Evolutionary conservation across 2,329 filamentous ascomycete genomes (phyloP).

Genomic region (Catunica adiposa): DNA sequence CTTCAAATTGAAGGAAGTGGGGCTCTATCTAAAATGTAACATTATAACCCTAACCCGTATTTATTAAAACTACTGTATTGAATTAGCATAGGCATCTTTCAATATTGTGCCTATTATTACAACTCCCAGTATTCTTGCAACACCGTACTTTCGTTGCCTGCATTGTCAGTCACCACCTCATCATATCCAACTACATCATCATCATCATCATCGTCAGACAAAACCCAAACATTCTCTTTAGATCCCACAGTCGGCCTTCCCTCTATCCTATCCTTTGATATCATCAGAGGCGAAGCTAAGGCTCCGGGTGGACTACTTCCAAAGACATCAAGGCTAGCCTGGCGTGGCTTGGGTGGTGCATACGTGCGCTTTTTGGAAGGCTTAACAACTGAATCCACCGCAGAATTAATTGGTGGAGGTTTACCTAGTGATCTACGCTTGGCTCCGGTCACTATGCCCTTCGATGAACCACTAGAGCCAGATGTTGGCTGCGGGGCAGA

Average conservation of each 20-base stretch:
- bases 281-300: not conserved
- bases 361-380: slow-evolving; percentile 4
- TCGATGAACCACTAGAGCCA: not conserved
- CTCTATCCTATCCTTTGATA: not conserved
- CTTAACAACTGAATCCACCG: not conserved
- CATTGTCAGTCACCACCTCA: not conserved
- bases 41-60: not conserved
- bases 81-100: too few relatives aligned
- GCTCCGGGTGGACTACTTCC: slow-evolving; percentile 7
- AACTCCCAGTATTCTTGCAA: not conserved
- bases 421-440: not conserved
- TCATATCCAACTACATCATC: not conserved
- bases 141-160: not conserved
- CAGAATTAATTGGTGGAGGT: not conserved
- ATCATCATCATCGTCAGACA: not conserved
- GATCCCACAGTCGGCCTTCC: not conserved
- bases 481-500: not conserved
- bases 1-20: not conserved
- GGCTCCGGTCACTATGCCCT: not conserved
- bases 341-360: slow-evolving; percentile 1
- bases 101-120: too few relatives aligned
- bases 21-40: not conserved
- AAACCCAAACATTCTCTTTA: not conserved
- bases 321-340: slow-evolving; percentile 10
- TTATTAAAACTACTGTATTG: too few relatives aligned